Evolutionary conservation across 2,329 filamentous ascomycete genomes (phyloP).

Genomic region (Fusarium sp.): DNA sequence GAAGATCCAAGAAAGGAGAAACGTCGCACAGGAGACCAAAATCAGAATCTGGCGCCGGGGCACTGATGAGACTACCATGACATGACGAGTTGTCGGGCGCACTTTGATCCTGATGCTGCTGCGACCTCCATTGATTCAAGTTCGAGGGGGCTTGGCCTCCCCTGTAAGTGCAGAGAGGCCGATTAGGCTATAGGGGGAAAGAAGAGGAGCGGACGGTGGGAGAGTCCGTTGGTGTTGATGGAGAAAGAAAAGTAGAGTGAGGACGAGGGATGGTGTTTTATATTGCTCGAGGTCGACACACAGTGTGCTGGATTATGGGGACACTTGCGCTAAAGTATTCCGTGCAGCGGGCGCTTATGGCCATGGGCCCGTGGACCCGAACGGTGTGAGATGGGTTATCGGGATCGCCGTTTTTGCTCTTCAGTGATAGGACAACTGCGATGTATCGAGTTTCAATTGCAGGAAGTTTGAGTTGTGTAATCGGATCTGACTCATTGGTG

Average conservation of each 20-base stretch:
- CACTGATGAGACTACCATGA: constrained; percentile 30
- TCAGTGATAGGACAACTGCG: not conserved
- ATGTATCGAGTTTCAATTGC: not conserved
- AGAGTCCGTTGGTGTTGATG: constrained; percentile 19
- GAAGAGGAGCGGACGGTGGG: not conserved
- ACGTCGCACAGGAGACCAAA: constrained; percentile 14
- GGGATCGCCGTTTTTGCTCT: not conserved
- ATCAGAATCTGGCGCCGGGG: constrained; percentile 16
- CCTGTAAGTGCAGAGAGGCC: constrained; percentile 38
- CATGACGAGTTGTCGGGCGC: constrained; percentile 22
- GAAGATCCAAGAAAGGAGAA: constrained; percentile 31
- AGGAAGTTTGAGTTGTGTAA: not conserved
- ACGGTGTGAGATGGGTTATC: not conserved
- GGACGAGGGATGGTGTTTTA: constrained; percentile 19
- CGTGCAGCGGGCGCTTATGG: not conserved
- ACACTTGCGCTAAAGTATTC: constrained; percentile 11
- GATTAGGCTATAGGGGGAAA: constrained; percentile 9
- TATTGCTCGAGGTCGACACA: constrained; percentile 11
- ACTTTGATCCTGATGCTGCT: constrained; percentile 12
- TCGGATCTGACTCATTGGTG: not conserved
- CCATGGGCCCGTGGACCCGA: constrained; percentile 13
- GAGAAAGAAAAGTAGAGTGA: not conserved
- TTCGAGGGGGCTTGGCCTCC: constrained; percentile 39
- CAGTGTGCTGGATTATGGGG: constrained; percentile 17
- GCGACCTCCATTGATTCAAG: constrained; percentile 40